Base-by-base conservation (phyloP, 495 filamentous ascomycete genomes). In the Aspergillus funiculosus region DNA sequence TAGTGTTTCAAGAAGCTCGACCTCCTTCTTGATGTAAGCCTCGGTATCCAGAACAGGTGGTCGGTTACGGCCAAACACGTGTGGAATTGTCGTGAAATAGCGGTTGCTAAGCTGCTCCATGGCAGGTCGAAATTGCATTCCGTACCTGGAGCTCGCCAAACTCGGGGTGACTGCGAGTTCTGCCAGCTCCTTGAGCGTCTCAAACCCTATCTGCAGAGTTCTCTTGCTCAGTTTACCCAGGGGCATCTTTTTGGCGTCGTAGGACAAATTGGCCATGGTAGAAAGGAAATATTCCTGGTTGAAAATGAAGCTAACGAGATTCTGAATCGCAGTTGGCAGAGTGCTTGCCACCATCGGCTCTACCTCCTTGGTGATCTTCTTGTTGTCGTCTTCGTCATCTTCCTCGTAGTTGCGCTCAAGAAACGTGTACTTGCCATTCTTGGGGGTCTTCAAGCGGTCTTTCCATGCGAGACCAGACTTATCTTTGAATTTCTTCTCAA, bases 11-110 rank as follows among this genome's bases (percentile, higher is more conserved):
- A 94, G 75, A 52, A 91, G 71, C 18, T 82, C 81, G 48, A 90
- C 69, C 63, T 95, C 89, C 52, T 62, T 69, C 61, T 87, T 85
- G 46, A 95, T 71, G 48, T 76, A 62, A 4, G 54, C 54, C 6
- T 74, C 54, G 10, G 56, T 60, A 11, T 54, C 47, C 49, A 95
- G 81, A 30, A 86, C 53, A 0, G 85, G 84, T 0, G 88, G 88
- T 0, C 78, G 71, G 31, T 75, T 76, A 9, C 87, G 79, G 11
- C 87, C 86, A 59, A 92, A 94, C 5, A 69, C 72, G 53, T 94
- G 89, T 0, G 89, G 89, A 46, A 95, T 94, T 26, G 81, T 69
- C 0, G 84, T 83, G 57, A 89, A 94, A 57, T 86, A 95, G 13
- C 67, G 63, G 52, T 90, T 87, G 34, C 85, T 83, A 1, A 91